These are phyloP conservation scores for Aspergillus persii DNA, from an alignment of 2,329 filamentous ascomycete genomes.

Conservation along the genomic window DNA sequence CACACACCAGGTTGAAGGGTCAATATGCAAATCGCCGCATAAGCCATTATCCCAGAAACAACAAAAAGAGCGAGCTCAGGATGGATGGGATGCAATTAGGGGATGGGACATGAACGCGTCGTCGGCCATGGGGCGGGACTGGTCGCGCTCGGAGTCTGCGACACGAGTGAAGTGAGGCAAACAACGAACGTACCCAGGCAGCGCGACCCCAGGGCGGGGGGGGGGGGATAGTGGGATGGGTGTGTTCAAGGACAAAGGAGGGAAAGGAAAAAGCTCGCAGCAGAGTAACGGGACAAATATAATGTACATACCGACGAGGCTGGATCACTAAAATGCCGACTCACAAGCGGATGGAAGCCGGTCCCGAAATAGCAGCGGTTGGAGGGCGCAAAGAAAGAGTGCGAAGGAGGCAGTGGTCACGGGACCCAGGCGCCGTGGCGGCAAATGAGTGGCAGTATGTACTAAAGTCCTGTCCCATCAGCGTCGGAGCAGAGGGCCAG, in stretches of 20 bases:
- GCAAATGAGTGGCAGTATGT: conserved; percentile 8
- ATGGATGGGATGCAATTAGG: conserved; percentile 7
- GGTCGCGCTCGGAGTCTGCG: conserved; percentile 26
- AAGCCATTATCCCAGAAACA: conserved; percentile 1
- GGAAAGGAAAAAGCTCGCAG: conserved; percentile 2
- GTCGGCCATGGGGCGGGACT: conserved; percentile 18
- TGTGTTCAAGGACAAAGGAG: conserved; percentile 1
- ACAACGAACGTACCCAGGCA: conserved; percentile 17
- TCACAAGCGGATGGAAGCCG: conserved; percentile 37
- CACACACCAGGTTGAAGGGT: conserved; percentile 19
- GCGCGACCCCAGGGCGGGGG: conserved; percentile 18
- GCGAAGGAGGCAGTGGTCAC: conserved; percentile 24
- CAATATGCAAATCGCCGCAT: conserved; percentile 10
- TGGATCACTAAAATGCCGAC: conserved; percentile 40
- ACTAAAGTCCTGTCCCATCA: conserved; percentile 10
- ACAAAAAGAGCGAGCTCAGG: not conserved
- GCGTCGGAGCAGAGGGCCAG: conserved; percentile 3
- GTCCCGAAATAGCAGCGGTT: conserved; percentile 39
- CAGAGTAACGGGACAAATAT: conserved; percentile 12
- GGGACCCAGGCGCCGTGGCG: conserved; percentile 23
- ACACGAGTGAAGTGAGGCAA: conserved; percentile 17
- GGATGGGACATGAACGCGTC: conserved; percentile 27
- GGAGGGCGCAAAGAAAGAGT: conserved; percentile 23
- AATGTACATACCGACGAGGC: conserved; percentile 42
- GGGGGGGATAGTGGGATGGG: conserved; percentile 6